Evolutionary conservation across 169 alveolate species (phyloP), one percentile per base, ranked within the genome.

Genomic region (Plasmodium malariae): DNA sequence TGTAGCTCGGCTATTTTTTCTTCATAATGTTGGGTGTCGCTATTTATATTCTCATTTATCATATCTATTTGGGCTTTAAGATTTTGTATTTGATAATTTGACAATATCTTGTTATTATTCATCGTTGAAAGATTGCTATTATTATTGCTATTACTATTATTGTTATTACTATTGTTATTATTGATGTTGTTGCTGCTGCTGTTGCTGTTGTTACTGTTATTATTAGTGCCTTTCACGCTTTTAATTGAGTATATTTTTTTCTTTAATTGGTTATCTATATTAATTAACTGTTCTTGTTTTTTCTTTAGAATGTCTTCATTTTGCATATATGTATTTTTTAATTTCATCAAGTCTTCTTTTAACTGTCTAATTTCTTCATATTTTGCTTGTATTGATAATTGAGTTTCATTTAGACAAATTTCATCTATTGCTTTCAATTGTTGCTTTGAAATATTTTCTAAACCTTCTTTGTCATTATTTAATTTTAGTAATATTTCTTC

Each of bases 381-480:
- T 62, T 76, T 76, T 76, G 89, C 63, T 76, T 76, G 89, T 76
- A 76, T 76, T 12, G 89, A 76, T 54, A 76, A 36, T 76, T 76
- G 89, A 7, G 76, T 76, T 76, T 76, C 89, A 40, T 76, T 76
- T 62, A 76, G 67, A 54, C 89, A 76, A 24, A 76, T 76, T 62
- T 76, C 89, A 76, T 76, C 89, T 30, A 76, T 62, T 9, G 89
- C 89, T 76, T 76, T 76, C 63, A 76, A 51, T 24, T 76, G 89
- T 40, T 76, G 89, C 55, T 45, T 76, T 17, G 89, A 76, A 26
- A 76, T 62, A 26, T 76, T 76, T 37, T 76, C 89, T 17, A 76
- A 40, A 55, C 60, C 89, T 55, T 76, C 89, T 55, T 76, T 76
- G 24, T 76, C 78, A 76, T 76, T 76, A 62, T 62, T 76, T 54